Evolutionary conservation across 179 eudicot genomes (phyloP).

Genomic region (Silene noctiflora): DNA sequence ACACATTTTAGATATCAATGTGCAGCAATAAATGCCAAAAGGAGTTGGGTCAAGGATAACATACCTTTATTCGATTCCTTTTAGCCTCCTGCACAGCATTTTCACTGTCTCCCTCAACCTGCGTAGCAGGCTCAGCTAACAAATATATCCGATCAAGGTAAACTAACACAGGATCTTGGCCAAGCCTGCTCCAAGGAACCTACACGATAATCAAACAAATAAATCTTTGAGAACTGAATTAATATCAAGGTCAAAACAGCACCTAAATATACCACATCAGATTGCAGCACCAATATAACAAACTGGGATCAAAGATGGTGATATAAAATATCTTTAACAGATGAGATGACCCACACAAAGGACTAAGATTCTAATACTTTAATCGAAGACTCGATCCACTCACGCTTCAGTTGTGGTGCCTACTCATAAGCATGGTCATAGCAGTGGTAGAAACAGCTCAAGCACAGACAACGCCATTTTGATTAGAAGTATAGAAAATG

Average conservation of each 20-base stretch:
- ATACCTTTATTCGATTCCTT: slow-evolving; percentile 74
- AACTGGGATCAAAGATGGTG: slow-evolving; percentile 1
- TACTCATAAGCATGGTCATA: slow-evolving; percentile 2
- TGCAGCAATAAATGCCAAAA: background rate
- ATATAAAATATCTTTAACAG: background rate
- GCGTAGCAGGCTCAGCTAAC: slow-evolving; percentile 89
- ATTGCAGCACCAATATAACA: background rate
- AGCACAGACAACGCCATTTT: background rate
- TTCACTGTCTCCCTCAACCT: slow-evolving; percentile 85
- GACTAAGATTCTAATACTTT: background rate
- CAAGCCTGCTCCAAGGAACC: slow-evolving; percentile 99
- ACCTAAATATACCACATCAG: background rate
- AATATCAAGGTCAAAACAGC: background rate
- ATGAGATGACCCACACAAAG: background rate
- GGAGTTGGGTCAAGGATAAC: slow-evolving; percentile 16
- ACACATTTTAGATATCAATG: background rate
- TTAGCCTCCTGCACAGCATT: slow-evolving; percentile 86
- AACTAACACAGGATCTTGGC: slow-evolving; percentile 98
- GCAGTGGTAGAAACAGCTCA: background rate
- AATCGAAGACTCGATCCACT: background rate
- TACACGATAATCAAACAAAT: slow-evolving; percentile 27
- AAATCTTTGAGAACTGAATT: background rate
- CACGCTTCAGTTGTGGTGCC: background rate
- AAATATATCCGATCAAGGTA: slow-evolving; percentile 76
- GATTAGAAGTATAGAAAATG: background rate